A percentile compares a stretch with the other conserved stretches of the same genome.
phyloP scores from a whole-genome alignment of 2,329 filamentous ascomycete genomes.

The Ophiostoma sp. region DNA sequence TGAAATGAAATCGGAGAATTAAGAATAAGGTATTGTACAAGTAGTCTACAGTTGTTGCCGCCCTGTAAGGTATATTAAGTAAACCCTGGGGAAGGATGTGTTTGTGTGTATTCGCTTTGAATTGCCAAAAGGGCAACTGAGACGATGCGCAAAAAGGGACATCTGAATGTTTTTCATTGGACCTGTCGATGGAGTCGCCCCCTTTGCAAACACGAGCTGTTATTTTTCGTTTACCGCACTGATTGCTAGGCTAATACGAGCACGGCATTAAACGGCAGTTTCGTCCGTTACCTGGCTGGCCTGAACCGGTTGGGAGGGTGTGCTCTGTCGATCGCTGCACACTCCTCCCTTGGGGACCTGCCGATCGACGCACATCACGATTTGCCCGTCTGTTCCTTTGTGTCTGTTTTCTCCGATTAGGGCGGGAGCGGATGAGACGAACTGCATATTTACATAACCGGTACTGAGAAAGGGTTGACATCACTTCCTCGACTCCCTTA shows the following conservation, averaged over 20 bases:
- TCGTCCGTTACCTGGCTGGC: not conserved
- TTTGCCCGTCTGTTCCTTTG: not conserved
- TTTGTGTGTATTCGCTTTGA: not conserved
- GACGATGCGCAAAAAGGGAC: conserved; percentile 3
- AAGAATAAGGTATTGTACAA: not conserved
- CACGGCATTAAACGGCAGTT: not conserved
- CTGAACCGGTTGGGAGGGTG: not conserved
- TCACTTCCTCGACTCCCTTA: not conserved
- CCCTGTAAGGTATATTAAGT: too few species aligned
- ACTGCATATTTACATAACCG: not conserved
- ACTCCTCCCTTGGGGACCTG: not conserved
- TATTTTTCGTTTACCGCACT: not conserved
- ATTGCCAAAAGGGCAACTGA: not conserved
- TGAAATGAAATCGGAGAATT: not conserved
- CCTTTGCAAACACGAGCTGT: not conserved
- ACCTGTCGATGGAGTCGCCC: not conserved
- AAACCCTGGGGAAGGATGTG: not conserved
- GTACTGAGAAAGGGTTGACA: not conserved
- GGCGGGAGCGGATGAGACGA: not conserved
- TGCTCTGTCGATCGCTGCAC: not conserved
- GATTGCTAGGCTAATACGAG: not conserved
- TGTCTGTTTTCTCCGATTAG: not conserved
- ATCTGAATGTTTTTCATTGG: not conserved
- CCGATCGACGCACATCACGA: conserved; percentile 17
- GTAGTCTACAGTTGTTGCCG: not conserved